These are phyloP conservation scores for Yamadazyma dendronema DNA, from an alignment of 1,139 yeast genomes.

Conservation along the genomic window DNA sequence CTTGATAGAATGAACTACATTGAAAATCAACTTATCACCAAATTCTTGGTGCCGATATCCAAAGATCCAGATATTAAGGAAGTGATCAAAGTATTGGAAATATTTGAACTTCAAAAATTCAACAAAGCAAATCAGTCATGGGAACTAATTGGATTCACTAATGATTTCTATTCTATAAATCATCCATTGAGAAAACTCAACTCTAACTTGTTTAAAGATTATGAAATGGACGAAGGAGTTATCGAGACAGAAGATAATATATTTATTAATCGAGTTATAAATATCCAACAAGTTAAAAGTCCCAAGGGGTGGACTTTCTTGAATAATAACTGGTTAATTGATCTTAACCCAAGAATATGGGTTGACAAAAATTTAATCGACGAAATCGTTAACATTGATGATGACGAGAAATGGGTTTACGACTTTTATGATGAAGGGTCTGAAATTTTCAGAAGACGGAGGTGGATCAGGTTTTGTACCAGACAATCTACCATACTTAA, in stretches of 20 bases:
- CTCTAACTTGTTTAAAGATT: constrained; percentile 14
- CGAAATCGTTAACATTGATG: constrained; percentile 58
- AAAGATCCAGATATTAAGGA: constrained; percentile 12
- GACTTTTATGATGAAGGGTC: constrained; percentile 36
- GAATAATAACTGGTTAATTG: constrained; percentile 52
- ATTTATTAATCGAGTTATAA: constrained; percentile 11
- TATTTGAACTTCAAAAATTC: constrained; percentile 68
- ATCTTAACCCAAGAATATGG: constrained; percentile 60
- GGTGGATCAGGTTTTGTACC: constrained; percentile 45
- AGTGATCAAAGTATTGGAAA: constrained; percentile 48
- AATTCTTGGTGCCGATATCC: constrained; percentile 9
- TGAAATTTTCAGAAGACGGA: constrained; percentile 45
- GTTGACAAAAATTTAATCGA: constrained; percentile 46
- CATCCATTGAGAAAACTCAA: constrained; percentile 19
- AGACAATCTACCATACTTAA: constrained; percentile 4
- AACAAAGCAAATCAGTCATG: constrained; percentile 54
- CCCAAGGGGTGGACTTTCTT: constrained; percentile 59
- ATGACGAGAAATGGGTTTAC: constrained; percentile 78
- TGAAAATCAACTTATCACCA: constrained; percentile 27
- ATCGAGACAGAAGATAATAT: constrained; percentile 17
- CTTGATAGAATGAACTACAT: constrained; percentile 45
- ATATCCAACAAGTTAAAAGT: constrained; percentile 35
- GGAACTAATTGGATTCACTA: constrained; percentile 56
- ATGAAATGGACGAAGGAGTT: constrained; percentile 15
- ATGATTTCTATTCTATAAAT: constrained; percentile 51